phyloP scores from a whole-genome alignment of 2,329 filamentous ascomycete genomes.

The Colletotrichum destructivum region DNA sequence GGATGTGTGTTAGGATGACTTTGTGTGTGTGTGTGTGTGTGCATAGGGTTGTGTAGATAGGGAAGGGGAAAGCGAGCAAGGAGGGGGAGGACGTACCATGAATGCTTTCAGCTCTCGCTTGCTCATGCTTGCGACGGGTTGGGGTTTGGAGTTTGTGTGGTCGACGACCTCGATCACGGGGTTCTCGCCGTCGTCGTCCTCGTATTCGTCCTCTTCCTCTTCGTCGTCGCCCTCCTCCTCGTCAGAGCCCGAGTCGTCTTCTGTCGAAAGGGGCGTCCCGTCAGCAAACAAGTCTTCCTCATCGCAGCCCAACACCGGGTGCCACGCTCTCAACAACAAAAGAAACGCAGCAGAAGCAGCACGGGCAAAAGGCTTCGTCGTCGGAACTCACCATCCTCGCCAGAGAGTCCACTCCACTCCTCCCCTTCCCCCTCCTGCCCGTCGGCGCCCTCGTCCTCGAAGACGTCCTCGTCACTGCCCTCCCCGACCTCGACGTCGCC shows the following conservation, averaged over 20 bases:
- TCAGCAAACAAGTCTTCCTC: neutral
- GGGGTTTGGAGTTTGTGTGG: conserved; percentile 62
- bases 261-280: neutral
- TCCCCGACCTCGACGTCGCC: conserved; percentile 52
- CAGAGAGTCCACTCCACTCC: conserved; percentile 77
- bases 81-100: conserved; percentile 68
- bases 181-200: conserved; percentile 46
- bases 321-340: neutral
- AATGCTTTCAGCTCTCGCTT: conserved; percentile 84
- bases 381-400: conserved; percentile 53
- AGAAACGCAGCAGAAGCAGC: neutral
- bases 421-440: conserved; percentile 56
- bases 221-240: neutral
- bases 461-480: conserved; percentile 46
- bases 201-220: neutral
- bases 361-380: neutral
- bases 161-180: conserved; percentile 73
- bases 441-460: conserved; percentile 47
- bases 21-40: conserved; percentile 1
- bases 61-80: neutral
- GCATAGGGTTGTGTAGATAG: conserved; percentile 2
- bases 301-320: neutral
- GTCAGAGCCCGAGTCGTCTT: conserved; percentile 46
- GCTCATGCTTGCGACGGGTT: conserved; percentile 63
- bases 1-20: neutral